Evolutionary conservation across 345 rosid genomes (phyloP).

Genomic region (Anastatica hierochuntica): DNA sequence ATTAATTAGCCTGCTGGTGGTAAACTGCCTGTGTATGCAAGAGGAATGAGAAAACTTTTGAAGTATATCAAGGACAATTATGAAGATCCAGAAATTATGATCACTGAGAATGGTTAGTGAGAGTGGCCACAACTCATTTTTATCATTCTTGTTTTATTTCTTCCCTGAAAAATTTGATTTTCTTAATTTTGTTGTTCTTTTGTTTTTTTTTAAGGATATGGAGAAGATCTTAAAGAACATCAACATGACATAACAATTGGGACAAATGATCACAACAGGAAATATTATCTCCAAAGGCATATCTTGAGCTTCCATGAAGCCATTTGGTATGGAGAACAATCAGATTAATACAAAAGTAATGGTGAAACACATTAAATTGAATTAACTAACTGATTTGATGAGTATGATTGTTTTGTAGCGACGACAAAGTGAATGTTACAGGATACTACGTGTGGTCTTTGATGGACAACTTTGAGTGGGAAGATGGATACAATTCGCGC

Average conservation of each 20-base stretch:
- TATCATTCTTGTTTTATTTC: no score
- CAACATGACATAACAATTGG: not conserved
- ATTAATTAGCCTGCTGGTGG: constrained; percentile 22
- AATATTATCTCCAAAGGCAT: constrained; percentile 20
- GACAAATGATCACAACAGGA: constrained; percentile 12
- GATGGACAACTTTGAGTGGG: constrained; percentile 24
- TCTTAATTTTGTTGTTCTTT: no score
- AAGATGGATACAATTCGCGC: constrained; percentile 17
- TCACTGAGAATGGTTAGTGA: constrained; percentile 48
- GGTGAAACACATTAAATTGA: no score
- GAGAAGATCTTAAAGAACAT: constrained; percentile 21
- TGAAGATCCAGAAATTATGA: constrained; percentile 32
- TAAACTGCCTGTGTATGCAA: constrained; percentile 29
- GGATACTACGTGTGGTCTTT: constrained; percentile 22
- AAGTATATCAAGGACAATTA: constrained; percentile 31
- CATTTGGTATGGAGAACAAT: constrained; percentile 8
- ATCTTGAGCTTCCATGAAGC: constrained; percentile 17
- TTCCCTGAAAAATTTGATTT: not conserved
- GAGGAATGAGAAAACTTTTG: constrained; percentile 29
- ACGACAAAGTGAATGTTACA: constrained; percentile 23
- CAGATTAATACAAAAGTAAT: no score
- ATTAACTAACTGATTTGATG: no score
- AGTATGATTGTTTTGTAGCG: constrained; percentile 9
- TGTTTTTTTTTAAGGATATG: constrained; percentile 16
- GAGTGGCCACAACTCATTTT: not conserved